Evolutionary conservation across 441 rosid species (phyloP).

Genomic region (Gossypium lobatum): DNA sequence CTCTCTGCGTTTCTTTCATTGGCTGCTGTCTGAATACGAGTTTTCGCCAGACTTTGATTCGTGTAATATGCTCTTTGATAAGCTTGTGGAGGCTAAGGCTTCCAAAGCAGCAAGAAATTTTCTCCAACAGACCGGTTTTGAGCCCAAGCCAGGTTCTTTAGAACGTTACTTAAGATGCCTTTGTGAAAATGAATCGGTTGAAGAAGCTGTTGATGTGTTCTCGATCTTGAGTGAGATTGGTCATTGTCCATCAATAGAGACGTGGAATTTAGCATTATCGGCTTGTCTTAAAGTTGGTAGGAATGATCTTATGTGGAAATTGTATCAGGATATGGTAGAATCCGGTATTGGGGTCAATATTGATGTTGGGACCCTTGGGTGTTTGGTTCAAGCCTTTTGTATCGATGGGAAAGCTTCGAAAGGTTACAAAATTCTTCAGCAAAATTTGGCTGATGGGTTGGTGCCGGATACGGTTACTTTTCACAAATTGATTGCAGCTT

Average conservation of each 20-base stretch:
- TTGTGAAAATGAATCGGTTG: constrained; percentile 37
- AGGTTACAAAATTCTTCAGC: constrained; percentile 54
- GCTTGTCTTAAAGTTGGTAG: constrained; percentile 38
- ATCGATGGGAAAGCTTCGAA: constrained; percentile 31
- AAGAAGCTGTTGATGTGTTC: constrained; percentile 38
- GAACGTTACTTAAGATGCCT: constrained; percentile 41
- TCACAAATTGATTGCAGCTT: constrained; percentile 31
- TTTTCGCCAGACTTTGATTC: constrained; percentile 39
- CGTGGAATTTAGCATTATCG: constrained; percentile 47
- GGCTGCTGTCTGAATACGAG: constrained; percentile 35
- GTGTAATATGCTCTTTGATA: constrained; percentile 38
- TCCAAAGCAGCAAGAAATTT: constrained; percentile 38
- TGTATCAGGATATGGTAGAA: constrained; percentile 45
- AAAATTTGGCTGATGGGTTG: constrained; percentile 38
- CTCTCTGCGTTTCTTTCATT: constrained; percentile 44
- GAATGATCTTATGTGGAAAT: constrained; percentile 50
- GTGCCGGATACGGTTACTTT: constrained; percentile 27
- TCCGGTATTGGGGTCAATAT: constrained; percentile 27
- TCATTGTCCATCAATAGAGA: constrained; percentile 19
- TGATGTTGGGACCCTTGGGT: constrained; percentile 36
- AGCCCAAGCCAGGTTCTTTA: background rate
- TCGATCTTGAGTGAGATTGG: constrained; percentile 28
- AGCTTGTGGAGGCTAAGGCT: constrained; percentile 53
- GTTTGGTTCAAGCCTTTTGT: constrained; percentile 56
- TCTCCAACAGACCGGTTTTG: constrained; percentile 19